These are phyloP conservation scores for Colletotrichum sp. DNA, from an alignment of 2,329 filamentous ascomycete species.

Conservation along the genomic window DNA sequence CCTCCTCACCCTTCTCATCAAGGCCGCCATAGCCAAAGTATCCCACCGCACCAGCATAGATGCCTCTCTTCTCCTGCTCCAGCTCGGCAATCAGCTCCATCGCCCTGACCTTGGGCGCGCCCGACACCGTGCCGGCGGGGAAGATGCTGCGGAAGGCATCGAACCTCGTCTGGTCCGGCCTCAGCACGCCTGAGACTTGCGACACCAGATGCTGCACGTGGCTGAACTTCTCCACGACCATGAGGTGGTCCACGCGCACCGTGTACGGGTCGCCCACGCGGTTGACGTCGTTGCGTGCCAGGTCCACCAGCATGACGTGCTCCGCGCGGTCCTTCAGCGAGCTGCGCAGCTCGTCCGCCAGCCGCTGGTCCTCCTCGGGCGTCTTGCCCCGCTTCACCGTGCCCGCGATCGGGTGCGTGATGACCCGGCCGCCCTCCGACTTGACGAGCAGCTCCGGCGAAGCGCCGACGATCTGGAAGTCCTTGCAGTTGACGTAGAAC, in stretches of 20 bases:
- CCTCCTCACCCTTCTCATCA: constrained; percentile 63
- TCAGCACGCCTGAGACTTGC: constrained; percentile 90
- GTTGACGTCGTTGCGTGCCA: constrained; percentile 96
- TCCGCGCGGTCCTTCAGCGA: constrained; percentile 92
- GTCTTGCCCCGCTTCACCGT: constrained; percentile 89
- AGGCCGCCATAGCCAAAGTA: constrained; percentile 91
- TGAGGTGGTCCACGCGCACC: constrained; percentile 89
- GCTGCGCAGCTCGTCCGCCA: constrained; percentile 77
- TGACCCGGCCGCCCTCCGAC: constrained; percentile 82
- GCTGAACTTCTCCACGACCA: constrained; percentile 93
- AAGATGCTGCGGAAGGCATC: constrained; percentile 97
- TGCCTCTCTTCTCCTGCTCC: constrained; percentile 90
- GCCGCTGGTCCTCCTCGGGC: constrained; percentile 78
- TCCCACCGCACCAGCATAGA: constrained; percentile 95
- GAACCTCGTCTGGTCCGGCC: constrained; percentile 84
- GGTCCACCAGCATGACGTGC: constrained; percentile 97
- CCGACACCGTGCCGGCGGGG: constrained; percentile 93
- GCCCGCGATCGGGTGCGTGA: constrained; percentile 96
- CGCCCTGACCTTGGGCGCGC: constrained; percentile 92
- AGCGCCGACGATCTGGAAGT: constrained; percentile 94
- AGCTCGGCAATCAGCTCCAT: constrained; percentile 98
- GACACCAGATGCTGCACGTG: constrained; percentile 98
- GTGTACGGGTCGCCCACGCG: constrained; percentile 90
- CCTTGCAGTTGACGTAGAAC: constrained; percentile 91
- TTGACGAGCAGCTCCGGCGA: constrained; percentile 96